Evolutionary conservation across 2,329 filamentous ascomycete genomes (phyloP).

Genomic region (Calonectria honghensis): DNA sequence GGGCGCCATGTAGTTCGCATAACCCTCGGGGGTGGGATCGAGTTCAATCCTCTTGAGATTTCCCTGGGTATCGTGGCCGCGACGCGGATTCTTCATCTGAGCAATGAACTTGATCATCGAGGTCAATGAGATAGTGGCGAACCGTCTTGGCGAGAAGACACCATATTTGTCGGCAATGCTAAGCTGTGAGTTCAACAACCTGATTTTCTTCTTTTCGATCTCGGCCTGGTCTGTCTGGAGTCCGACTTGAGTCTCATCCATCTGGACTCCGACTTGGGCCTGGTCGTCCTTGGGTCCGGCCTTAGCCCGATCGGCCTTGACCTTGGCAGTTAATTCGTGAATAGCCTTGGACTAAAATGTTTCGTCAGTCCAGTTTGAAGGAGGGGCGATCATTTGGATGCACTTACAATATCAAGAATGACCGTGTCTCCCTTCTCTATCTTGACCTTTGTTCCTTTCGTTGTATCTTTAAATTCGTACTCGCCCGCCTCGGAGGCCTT

Average conservation of each 20-base stretch:
- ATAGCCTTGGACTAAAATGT: not conserved
- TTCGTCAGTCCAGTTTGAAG: not conserved
- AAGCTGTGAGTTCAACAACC: slow-evolving; percentile 8
- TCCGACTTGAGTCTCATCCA: too few species aligned
- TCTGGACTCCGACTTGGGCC: too few species aligned
- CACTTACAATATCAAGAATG: too few species aligned
- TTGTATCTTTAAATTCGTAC: not conserved
- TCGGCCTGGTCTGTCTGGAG: too few species aligned
- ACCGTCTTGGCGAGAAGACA: slow-evolving; percentile 39
- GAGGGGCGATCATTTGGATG: not conserved
- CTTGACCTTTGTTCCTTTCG: too few species aligned
- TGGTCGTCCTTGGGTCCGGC: not conserved
- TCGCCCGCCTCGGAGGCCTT: not conserved
- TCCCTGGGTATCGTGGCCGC: slow-evolving; percentile 42
- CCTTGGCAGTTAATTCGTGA: too few species aligned
- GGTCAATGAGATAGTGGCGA: slow-evolving; percentile 36
- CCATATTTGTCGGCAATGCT: slow-evolving; percentile 46
- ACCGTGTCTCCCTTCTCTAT: too few species aligned
- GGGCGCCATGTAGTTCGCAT: slow-evolving; percentile 49
- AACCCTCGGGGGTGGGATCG: slow-evolving; percentile 37
- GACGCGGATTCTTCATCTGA: slow-evolving; percentile 45
- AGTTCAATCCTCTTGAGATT: slow-evolving; percentile 43
- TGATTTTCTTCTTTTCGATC: too few species aligned
- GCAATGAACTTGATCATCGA: slow-evolving; percentile 46
- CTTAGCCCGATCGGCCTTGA: not conserved